Percentiles rank a stretch among this genome's conserved stretches.
These are phyloP conservation scores for Alectoria sarmentosa DNA, from an alignment of 495 filamentous ascomycete genomes.

Conservation along the genomic window DNA sequence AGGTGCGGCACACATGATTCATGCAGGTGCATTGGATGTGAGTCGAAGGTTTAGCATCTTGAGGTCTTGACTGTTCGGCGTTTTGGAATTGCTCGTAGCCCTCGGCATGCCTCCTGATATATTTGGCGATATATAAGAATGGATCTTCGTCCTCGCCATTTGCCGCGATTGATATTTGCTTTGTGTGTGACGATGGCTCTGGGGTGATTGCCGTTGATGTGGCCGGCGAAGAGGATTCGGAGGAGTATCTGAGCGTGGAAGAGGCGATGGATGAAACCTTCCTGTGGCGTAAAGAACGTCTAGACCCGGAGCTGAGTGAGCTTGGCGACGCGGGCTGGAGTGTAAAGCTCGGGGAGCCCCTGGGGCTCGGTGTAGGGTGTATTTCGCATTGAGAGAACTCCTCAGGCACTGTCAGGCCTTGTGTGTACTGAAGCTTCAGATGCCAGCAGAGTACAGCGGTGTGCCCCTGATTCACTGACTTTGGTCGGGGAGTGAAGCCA, in stretches of 20 bases:
- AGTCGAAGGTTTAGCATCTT: not conserved
- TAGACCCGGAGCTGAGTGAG: not conserved
- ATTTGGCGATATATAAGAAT: conserved; percentile 13
- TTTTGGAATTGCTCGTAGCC: not conserved
- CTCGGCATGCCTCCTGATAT: not conserved
- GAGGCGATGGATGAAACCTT: not conserved
- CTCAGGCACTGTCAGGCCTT: not conserved
- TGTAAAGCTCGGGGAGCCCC: not conserved
- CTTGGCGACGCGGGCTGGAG: not conserved
- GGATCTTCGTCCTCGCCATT: not conserved
- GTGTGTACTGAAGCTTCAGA: conserved; percentile 3
- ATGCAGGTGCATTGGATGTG: not conserved
- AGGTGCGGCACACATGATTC: not conserved
- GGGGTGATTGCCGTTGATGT: not conserved
- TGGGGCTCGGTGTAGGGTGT: not conserved
- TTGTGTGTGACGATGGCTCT: not conserved
- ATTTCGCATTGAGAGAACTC: not conserved
- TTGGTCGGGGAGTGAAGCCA: not conserved
- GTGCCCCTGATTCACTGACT: not conserved
- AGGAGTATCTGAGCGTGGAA: not conserved
- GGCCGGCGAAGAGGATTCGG: not conserved
- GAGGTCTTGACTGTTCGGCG: not conserved
- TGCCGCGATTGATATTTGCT: not conserved
- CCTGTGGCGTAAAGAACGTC: not conserved
- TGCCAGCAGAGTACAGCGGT: not conserved